A percentile compares a stretch with the other conserved stretches of the same genome.
Evolutionary conservation across 2,329 filamentous ascomycete genomes (phyloP).

Genomic region (Cladosporium sp.): DNA sequence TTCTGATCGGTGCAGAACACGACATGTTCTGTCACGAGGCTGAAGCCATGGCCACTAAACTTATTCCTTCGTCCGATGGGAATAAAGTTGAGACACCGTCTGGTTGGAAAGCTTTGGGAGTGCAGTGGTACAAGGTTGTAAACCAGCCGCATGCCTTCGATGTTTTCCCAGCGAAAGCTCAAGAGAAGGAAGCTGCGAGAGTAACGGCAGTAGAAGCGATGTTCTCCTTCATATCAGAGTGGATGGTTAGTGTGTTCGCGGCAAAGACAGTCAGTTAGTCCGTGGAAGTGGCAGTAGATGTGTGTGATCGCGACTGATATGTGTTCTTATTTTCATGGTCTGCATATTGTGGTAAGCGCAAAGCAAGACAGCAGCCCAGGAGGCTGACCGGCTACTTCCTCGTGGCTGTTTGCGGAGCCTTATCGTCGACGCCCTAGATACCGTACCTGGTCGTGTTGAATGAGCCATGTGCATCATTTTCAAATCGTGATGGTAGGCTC

Average conservation of each 20-base stretch:
- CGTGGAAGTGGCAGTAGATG: too few relatives aligned
- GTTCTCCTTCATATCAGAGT: neutral
- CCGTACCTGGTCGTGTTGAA: too few relatives aligned
- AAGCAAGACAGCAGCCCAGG: too few relatives aligned
- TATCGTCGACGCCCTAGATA: too few relatives aligned
- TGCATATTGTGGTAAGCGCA: too few relatives aligned
- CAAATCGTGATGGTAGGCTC: too few relatives aligned
- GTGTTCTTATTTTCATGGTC: too few relatives aligned
- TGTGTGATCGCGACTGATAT: too few relatives aligned
- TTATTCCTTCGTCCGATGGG: slow-evolving; percentile 20
- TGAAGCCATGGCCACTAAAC: slow-evolving; percentile 28
- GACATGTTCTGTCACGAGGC: slow-evolving; percentile 45
- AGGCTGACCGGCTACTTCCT: too few relatives aligned
- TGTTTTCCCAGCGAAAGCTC: slow-evolving; percentile 5
- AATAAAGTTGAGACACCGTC: slow-evolving; percentile 17
- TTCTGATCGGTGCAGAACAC: slow-evolving; percentile 43
- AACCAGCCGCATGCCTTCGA: slow-evolving; percentile 18
- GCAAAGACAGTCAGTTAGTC: neutral
- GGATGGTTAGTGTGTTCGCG: neutral
- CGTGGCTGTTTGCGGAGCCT: too few relatives aligned
- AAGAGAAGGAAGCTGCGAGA: slow-evolving; percentile 1
- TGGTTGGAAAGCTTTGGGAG: slow-evolving; percentile 14
- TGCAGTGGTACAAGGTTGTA: slow-evolving; percentile 17
- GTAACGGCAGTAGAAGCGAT: neutral
- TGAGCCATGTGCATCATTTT: too few relatives aligned